A percentile compares a stretch with the other conserved stretches of the same genome.
Conservation (phyloP, 2,329 filamentous ascomycete species). For the Botryotinia narcissicola region DNA sequence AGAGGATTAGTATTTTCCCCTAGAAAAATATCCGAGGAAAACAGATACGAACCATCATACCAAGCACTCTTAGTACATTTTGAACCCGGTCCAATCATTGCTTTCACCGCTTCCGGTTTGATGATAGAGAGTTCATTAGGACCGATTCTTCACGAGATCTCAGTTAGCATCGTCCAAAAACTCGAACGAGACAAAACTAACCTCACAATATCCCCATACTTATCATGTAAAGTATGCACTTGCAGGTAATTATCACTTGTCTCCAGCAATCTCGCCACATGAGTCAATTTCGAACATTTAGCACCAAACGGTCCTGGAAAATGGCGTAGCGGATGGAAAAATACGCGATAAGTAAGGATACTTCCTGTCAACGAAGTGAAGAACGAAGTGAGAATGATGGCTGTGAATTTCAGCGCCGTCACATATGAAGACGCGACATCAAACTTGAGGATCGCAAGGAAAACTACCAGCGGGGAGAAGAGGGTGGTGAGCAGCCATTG, state of each 20-base stretch:
- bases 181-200: neutral
- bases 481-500: neutral
- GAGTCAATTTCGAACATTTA: constrained; percentile 30
- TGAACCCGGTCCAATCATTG: constrained; percentile 25
- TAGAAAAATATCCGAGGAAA: no score
- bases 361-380: constrained; percentile 31
- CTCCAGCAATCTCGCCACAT: constrained; percentile 17
- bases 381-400: neutral
- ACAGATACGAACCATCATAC: constrained; percentile 27
- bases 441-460: neutral
- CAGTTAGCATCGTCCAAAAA: neutral
- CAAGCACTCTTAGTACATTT: constrained; percentile 29
- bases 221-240: constrained; percentile 24
- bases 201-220: constrained; percentile 33
- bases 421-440: neutral
- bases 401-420: neutral
- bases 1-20: neutral
- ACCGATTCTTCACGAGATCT: constrained; percentile 17
- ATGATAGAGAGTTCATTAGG: constrained; percentile 28
- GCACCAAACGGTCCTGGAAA: constrained; percentile 34
- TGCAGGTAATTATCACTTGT: constrained; percentile 23
- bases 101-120: constrained; percentile 26
- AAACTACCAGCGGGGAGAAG: neutral
- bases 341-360: constrained; percentile 54
- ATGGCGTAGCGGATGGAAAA: constrained; percentile 41